These are phyloP conservation scores for Balakata baccata DNA, from an alignment of 345 rosid genomes.

Conservation along the genomic window DNA sequence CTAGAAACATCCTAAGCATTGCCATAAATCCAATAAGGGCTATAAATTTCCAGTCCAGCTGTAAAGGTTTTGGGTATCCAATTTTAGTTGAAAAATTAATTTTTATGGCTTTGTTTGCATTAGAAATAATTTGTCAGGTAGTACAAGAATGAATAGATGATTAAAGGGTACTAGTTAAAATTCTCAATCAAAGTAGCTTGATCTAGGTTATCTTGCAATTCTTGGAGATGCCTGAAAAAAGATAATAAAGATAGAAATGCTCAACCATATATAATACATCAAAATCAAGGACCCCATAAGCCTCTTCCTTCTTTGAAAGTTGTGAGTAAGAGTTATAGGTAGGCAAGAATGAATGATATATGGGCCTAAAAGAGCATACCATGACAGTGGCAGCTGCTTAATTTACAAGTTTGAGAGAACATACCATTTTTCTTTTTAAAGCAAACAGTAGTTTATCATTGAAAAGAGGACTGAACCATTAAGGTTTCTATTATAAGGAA, in stretches of 20 bases:
- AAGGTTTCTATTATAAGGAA: neutral
- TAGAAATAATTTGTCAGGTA: slow-evolving; percentile 7
- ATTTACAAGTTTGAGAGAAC: slow-evolving; percentile 13
- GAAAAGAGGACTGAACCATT: slow-evolving; percentile 4
- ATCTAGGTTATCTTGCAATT: slow-evolving; percentile 20
- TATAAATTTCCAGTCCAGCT: neutral
- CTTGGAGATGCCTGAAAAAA: slow-evolving; percentile 7
- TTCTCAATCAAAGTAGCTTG: slow-evolving; percentile 21
- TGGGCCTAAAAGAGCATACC: too few species aligned
- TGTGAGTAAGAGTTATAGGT: neutral
- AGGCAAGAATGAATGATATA: neutral
- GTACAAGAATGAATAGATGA: neutral
- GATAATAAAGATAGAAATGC: slow-evolving; percentile 14
- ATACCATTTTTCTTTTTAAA: neutral
- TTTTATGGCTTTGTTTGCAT: neutral
- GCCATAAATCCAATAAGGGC: neutral
- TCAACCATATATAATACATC: slow-evolving; percentile 23
- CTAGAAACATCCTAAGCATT: slow-evolving; percentile 1
- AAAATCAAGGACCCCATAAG: slow-evolving; percentile 21
- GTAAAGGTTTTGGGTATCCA: neutral
- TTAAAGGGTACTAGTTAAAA: slow-evolving; percentile 13
- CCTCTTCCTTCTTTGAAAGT: neutral
- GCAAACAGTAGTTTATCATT: neutral
- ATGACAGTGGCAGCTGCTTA: slow-evolving; percentile 4
- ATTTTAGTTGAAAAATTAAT: neutral